These are phyloP conservation scores for Dillenia turbinata DNA, from an alignment of 164 flowering plant species.

Conservation along the genomic window DNA sequence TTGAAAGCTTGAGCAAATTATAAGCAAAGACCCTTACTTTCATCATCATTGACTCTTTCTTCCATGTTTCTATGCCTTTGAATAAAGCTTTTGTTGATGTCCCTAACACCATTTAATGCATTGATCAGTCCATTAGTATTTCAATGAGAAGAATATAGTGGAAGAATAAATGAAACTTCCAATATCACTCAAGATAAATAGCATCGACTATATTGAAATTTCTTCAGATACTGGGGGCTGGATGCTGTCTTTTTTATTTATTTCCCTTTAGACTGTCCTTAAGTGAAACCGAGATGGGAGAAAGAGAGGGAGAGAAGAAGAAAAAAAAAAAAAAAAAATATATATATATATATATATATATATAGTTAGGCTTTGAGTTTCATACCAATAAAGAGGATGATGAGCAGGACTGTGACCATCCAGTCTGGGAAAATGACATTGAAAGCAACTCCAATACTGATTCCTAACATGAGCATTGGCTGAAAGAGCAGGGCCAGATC, in stretches of 20 bases:
- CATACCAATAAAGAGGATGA: constrained; percentile 49
- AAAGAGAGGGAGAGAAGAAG: too few relatives aligned
- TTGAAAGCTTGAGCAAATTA: not conserved
- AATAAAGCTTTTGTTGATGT: constrained; percentile 64
- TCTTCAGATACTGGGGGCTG: too few relatives aligned
- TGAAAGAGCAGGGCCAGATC: constrained; percentile 59
- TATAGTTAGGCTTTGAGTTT: too few relatives aligned
- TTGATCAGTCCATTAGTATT: not conserved
- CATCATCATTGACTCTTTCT: constrained; percentile 60
- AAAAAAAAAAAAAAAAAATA: too few relatives aligned
- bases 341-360: too few relatives aligned
- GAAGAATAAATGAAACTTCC: not conserved
- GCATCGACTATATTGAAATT: too few relatives aligned
- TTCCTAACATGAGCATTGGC: constrained; percentile 67
- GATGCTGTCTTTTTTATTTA: too few relatives aligned
- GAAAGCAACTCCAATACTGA: constrained; percentile 56
- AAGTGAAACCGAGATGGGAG: too few relatives aligned
- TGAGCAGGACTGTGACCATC: constrained; percentile 61
- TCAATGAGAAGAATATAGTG: not conserved
- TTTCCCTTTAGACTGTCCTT: too few relatives aligned
- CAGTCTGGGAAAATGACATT: constrained; percentile 62
- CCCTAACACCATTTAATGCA: constrained; percentile 22
- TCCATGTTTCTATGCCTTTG: constrained; percentile 72
- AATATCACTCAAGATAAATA: too few relatives aligned
- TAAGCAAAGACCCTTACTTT: constrained; percentile 26